Evolutionary conservation across 2,329 filamentous ascomycete species (phyloP).

Genomic region (Chalaropsis ovoidea): DNA sequence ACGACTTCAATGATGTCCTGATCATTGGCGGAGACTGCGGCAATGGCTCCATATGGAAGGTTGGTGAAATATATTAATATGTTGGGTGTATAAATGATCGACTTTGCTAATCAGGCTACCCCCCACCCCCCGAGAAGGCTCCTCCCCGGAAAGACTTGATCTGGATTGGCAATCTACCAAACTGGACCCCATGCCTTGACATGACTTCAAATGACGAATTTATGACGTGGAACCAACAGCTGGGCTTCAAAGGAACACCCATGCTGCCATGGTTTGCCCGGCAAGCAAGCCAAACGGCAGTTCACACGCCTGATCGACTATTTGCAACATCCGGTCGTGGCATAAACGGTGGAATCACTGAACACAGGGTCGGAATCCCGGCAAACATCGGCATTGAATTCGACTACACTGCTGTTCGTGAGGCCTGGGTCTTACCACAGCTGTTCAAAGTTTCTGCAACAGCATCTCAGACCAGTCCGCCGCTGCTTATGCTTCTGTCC

Average conservation of each 20-base stretch:
- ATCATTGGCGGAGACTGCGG: slow-evolving; percentile 70
- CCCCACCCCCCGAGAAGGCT: slow-evolving; percentile 33
- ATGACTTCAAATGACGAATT: slow-evolving; percentile 40
- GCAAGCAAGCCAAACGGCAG: slow-evolving; percentile 23
- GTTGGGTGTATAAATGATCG: background rate
- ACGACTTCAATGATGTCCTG: slow-evolving; percentile 62
- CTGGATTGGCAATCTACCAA: slow-evolving; percentile 44
- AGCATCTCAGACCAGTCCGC: background rate
- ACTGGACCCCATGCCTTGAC: slow-evolving; percentile 53
- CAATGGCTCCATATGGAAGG: slow-evolving; percentile 64
- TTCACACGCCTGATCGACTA: slow-evolving; percentile 41
- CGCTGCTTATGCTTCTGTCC: slow-evolving; percentile 38
- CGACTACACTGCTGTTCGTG: slow-evolving; percentile 41
- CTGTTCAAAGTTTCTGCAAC: slow-evolving; percentile 22
- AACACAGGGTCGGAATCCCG: slow-evolving; percentile 59
- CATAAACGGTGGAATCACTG: slow-evolving; percentile 51
- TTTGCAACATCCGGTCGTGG: slow-evolving; percentile 59
- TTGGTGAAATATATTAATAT: slow-evolving; percentile 33
- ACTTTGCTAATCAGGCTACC: background rate
- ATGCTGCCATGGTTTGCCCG: slow-evolving; percentile 28
- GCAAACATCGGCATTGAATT: slow-evolving; percentile 54
- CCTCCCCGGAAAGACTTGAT: slow-evolving; percentile 44
- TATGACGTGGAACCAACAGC: slow-evolving; percentile 31
- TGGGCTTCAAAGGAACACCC: slow-evolving; percentile 25
- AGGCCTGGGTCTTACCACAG: slow-evolving; percentile 44